These are phyloP conservation scores for Hymenoscyphus repandus DNA, from an alignment of 2,329 filamentous ascomycete species.

Conservation along the genomic window DNA sequence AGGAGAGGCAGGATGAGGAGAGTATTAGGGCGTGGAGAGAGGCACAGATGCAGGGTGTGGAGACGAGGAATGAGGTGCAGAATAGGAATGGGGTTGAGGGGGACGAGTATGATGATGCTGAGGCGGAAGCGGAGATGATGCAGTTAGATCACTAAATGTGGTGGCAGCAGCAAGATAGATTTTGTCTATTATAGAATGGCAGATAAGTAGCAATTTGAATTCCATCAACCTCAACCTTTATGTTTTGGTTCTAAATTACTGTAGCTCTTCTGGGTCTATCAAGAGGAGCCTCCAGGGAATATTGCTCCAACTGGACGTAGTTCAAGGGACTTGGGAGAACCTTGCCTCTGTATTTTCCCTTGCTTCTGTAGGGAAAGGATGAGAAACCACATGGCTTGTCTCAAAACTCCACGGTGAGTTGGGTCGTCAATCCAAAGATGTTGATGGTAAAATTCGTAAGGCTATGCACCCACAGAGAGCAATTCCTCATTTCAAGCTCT, in stretches of 20 bases:
- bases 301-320: no score
- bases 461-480: background rate
- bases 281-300: no score
- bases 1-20: slow-evolving; percentile 68
- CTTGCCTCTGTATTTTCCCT: no score
- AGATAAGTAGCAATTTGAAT: no score
- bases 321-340: no score
- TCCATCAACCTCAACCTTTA: no score
- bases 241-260: background rate
- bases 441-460: background rate
- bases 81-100: slow-evolving; percentile 8
- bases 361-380: no score
- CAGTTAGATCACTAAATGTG: slow-evolving; percentile 17
- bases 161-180: background rate
- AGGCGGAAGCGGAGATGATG: slow-evolving; percentile 50
- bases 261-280: no score
- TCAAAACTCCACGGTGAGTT: no score
- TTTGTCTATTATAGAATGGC: background rate
- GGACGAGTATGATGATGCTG: slow-evolving; percentile 32
- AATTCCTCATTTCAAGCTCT: slow-evolving; percentile 42
- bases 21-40: slow-evolving; percentile 57
- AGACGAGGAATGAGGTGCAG: slow-evolving; percentile 16
- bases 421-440: background rate
- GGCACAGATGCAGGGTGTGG: slow-evolving; percentile 28
- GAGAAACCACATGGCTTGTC: no score